These are phyloP conservation scores for Xylaria cubensis DNA, from an alignment of 495 filamentous ascomycete species.

Conservation along the genomic window DNA sequence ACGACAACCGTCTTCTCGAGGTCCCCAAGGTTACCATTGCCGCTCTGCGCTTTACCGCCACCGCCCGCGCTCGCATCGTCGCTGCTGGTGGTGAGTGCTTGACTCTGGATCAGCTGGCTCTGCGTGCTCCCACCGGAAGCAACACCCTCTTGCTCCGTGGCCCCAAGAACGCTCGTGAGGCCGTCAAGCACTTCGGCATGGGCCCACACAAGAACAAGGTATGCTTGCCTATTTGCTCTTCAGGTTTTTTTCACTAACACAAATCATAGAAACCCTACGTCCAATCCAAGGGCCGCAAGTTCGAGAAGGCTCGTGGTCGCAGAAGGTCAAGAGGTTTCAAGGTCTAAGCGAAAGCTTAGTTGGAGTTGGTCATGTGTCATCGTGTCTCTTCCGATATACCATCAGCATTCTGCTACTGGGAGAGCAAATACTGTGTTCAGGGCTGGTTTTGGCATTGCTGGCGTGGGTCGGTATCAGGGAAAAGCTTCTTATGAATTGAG, in stretches of 20 bases:
- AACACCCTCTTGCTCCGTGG: conserved; percentile 95
- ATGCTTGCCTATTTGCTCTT: conserved; percentile 39
- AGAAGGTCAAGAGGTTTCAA: conserved; percentile 98
- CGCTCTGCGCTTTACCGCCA: conserved; percentile 93
- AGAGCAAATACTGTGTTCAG: conserved; percentile 36
- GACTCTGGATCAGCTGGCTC: conserved; percentile 94
- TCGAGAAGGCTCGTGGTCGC: conserved; percentile 96
- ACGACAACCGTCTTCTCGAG: conserved; percentile 89
- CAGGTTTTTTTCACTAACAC: conserved; percentile 5
- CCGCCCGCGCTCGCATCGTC: conserved; percentile 88
- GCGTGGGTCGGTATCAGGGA: conserved; percentile 45
- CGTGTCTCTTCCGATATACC: conserved; percentile 40
- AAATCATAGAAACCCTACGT: conserved; percentile 85
- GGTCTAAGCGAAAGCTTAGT: conserved; percentile 70
- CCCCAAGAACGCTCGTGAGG: conserved; percentile 96
- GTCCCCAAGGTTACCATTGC: conserved; percentile 92
- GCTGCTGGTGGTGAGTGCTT: conserved; percentile 92
- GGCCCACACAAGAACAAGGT: conserved; percentile 98
- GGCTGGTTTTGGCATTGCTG: conserved; percentile 45
- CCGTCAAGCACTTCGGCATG: conserved; percentile 98
- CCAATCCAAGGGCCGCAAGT: conserved; percentile 98
- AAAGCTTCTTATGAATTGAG: conserved; percentile 41
- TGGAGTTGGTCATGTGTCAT: conserved; percentile 39
- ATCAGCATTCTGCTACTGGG: conserved; percentile 34
- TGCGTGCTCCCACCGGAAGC: conserved; percentile 88